Percentiles rank a stretch among this genome's conserved stretches.
Conservation (phyloP, 805 yeast species). For the Cyberlindnera samutprakarnensis region DNA sequence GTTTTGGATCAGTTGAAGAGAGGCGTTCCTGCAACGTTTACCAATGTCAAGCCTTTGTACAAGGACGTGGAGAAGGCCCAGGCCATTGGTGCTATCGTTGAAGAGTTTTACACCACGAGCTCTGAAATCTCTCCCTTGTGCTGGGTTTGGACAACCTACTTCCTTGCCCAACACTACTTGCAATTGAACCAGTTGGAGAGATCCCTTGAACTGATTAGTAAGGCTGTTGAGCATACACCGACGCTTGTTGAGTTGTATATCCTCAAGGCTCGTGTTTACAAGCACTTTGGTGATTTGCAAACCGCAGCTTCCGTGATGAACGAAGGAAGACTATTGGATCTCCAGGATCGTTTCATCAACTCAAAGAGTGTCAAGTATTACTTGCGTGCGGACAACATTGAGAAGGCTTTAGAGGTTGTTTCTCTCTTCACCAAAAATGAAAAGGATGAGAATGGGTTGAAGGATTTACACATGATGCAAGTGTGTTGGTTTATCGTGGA, state of each 20-base stretch:
- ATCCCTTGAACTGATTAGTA: conserved; percentile 52
- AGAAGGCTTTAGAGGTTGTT: conserved; percentile 65
- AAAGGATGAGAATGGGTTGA: conserved; percentile 72
- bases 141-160: conserved; percentile 64
- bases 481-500: conserved; percentile 85
- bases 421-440: conserved; percentile 84
- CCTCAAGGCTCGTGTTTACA: conserved; percentile 71
- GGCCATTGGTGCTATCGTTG: conserved; percentile 46
- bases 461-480: conserved; percentile 83
- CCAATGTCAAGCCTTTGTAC: conserved; percentile 77
- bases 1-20: conserved; percentile 54
- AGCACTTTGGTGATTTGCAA: conserved; percentile 54
- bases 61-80: conserved; percentile 28
- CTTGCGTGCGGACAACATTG: conserved; percentile 65
- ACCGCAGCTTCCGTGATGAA: conserved; percentile 63
- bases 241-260: conserved; percentile 78
- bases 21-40: conserved; percentile 88
- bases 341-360: conserved; percentile 88
- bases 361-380: conserved; percentile 81
- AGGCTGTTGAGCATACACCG: conserved; percentile 68
- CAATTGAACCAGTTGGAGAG: conserved; percentile 40
- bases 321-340: conserved; percentile 66
- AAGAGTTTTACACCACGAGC: conserved; percentile 32
- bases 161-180: conserved; percentile 71
- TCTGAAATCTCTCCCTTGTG: conserved; percentile 28